Conservation (phyloP, 2,329 filamentous ascomycete species). For the Epicoccum nigrum region DNA sequence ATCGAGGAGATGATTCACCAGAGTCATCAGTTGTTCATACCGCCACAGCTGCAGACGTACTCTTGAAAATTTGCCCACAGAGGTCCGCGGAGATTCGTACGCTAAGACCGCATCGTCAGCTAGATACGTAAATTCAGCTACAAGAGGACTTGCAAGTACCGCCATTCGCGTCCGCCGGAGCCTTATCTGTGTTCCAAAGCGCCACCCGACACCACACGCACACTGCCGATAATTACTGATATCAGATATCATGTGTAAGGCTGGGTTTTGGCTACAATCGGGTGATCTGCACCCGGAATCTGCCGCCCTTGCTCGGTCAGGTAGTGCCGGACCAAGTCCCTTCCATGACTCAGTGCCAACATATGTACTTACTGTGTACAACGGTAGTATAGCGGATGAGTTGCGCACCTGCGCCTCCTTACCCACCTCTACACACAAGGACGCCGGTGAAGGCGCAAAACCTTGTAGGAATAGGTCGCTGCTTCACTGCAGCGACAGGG, state of each 20-base stretch:
- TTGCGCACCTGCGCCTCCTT: neutral
- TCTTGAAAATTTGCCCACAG: neutral
- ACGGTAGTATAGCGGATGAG: neutral
- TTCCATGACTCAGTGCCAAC: constrained; percentile 3
- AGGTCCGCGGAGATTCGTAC: neutral
- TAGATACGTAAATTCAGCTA: constrained; percentile 1
- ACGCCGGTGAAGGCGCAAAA: no score
- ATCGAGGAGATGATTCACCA: constrained; percentile 51
- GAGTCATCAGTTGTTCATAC: constrained; percentile 47
- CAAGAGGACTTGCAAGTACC: neutral
- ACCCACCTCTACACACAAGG: no score
- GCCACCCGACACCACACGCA: constrained; percentile 2
- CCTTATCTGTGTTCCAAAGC: neutral
- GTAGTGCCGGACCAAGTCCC: neutral
- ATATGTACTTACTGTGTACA: neutral
- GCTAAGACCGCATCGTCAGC: neutral
- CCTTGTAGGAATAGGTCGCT: no score
- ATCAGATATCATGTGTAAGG: neutral
- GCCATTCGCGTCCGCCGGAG: neutral
- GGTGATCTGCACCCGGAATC: constrained; percentile 5
- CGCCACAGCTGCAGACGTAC: constrained; percentile 35
- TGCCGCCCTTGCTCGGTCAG: neutral
- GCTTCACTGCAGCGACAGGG: no score
- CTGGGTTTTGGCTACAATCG: neutral
- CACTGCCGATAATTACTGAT: constrained; percentile 4